Evolutionary conservation across 2,329 filamentous ascomycete genomes (phyloP), one percentile per base, ranked within the genome.

Genomic region (Colletotrichum melonis): DNA sequence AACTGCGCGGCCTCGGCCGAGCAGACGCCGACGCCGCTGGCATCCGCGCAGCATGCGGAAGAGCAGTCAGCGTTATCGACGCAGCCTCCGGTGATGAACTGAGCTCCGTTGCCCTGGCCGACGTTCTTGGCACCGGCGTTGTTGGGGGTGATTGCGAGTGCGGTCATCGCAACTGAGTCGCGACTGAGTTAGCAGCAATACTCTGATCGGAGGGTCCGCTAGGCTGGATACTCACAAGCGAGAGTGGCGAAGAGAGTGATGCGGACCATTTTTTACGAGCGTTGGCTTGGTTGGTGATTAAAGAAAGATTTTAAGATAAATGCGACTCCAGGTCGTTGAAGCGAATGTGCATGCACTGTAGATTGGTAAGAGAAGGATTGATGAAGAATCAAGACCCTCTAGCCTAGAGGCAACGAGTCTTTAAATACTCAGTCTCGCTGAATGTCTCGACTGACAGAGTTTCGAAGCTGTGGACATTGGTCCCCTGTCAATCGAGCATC

Each of bases 1-100:
- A 78, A 77, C 63, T 76, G 74, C 8, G 79, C 79, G 7, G 77
- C 79, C 63, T 77, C 63, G 11, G 74, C 80, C 11, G 80, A 80
- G 78, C 81, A 79, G 55, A 81, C 77, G 42, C 77, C 79, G 7
- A 63, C 67, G 30, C 75, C 78, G 54, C 72, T 76, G 26, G 76
- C 75, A 60, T 77, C 66, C 38, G 80, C 80, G 32, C 80, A 81
- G 77, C 80, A 81, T 6, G 60, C 65, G 4, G 75, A 76, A 4
- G 76, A 75, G 67, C 80, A 81, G 67, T 81, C 80, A 16, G 72
- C 68, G 58, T 80, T 66, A 46, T 72, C 75, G n/a, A 79, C 72
- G 55, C 80, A 81, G 22, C 76, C 75, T 38, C 79, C 80, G n/a
- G 77, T 79, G 69, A 79, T 80, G 67, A 81, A 81, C 55, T 81